Percentiles rank a stretch among this genome's conserved stretches.
phyloP scores from a whole-genome alignment of 2,329 filamentous ascomycete species.

The Fusarium falciforme region DNA sequence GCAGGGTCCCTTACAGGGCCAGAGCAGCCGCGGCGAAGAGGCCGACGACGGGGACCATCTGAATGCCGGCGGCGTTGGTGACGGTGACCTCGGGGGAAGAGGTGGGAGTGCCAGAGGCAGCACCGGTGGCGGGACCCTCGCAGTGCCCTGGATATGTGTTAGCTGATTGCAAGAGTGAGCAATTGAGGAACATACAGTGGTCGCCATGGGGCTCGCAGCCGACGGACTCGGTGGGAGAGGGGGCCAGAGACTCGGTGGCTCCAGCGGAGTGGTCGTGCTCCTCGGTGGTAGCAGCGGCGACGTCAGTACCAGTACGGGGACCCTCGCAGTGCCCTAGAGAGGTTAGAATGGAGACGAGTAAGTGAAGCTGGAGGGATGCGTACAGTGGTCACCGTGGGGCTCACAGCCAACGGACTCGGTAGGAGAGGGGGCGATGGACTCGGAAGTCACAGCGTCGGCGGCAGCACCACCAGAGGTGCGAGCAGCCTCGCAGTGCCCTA shows the following conservation, averaged over 20 bases:
- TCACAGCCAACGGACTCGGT: constrained; percentile 42
- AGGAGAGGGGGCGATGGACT: constrained; percentile 22
- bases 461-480: constrained; percentile 10
- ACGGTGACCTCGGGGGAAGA: constrained; percentile 11
- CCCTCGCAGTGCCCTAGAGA: too few relatives aligned
- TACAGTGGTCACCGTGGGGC: constrained; percentile 21
- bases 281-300: constrained; percentile 20
- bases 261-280: constrained; percentile 32
- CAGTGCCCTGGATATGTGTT: constrained; percentile 34
- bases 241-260: constrained; percentile 6
- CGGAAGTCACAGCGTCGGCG: constrained; percentile 11
- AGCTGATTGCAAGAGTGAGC: fast-evolving
- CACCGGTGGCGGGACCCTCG: constrained; percentile 28
- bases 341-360: too few relatives aligned
- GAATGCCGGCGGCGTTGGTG: constrained; percentile 28
- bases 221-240: constrained; percentile 39
- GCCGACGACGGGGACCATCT: constrained; percentile 37
- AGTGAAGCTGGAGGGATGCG: too few relatives aligned
- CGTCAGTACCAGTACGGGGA: not conserved
- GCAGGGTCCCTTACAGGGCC: constrained; percentile 29
- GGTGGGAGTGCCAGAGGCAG: constrained; percentile 15
- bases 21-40: constrained; percentile 38
- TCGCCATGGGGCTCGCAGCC: constrained; percentile 41
- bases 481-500: constrained; percentile 30
- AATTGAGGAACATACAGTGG: constrained; percentile 25